Evolutionary conservation across 2,329 filamentous ascomycete genomes (phyloP), one percentile per base, ranked within the genome.

Genomic region (Diplodia sapinea): DNA sequence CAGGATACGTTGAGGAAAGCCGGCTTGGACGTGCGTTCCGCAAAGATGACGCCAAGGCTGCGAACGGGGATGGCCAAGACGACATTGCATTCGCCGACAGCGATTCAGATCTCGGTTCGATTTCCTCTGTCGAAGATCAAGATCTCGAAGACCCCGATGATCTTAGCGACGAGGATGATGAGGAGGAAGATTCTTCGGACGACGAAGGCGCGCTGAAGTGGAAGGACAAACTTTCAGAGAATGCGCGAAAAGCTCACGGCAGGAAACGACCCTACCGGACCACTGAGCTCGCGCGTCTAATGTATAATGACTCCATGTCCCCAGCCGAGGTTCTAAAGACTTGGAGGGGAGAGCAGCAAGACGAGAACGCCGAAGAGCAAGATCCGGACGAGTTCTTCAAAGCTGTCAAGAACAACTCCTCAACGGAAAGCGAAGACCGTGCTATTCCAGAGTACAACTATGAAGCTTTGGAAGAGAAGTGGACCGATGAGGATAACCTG

Each of bases 61-160:
- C 59, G 9, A 75, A 77, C 52, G 75, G 72, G 8, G 70, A 88
- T 29, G 20, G 17, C 3, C 29, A 63, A 38, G 91, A 88, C 36
- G 92, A 97, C 66, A 74, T 98, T 68, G 92, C 89, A 1, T 99
- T 97, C 81, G 95, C 95, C 15, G 95, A 99, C 75, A 97, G 93
- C 74, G 96, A 99, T 78, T 99, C 95, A 0, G 96, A 99, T 76
- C 85, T 99, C 4, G 95, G 95, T 7, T 97, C 94, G 3, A 80
- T 97, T 70, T 96, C 92, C 9, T 85, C 83, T 0, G 84, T 81
- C 9, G 86, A 87, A 8, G 85, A 87, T 23, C 83, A 85, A 68
- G 83, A 85, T 36, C 71, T 84, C 2, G 84, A 86, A 56, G 83
- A 83, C 66, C 82, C 73, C 12, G 76, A 77, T 15, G 82, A 82